Conservation (phyloP, 805 yeast species). For the Hanseniaspora lachancei region DNA sequence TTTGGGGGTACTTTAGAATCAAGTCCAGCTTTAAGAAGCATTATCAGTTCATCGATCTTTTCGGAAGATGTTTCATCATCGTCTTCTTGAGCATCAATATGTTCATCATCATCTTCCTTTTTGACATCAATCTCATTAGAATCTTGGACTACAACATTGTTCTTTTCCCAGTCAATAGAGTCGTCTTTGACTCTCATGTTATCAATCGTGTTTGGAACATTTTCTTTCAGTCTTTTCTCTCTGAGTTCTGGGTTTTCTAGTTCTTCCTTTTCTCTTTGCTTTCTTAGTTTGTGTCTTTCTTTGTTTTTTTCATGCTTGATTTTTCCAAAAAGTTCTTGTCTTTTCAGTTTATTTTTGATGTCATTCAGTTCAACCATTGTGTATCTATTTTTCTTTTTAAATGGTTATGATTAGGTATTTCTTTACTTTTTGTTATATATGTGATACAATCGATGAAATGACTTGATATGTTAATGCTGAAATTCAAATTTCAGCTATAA, state of each 20-base stretch:
- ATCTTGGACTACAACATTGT: slow-evolving; percentile 22
- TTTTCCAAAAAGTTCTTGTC: slow-evolving; percentile 66
- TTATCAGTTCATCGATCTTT: slow-evolving; percentile 25
- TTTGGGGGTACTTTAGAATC: slow-evolving; percentile 65
- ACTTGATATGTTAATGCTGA: background rate
- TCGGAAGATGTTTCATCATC: background rate
- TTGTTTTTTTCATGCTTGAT: slow-evolving; percentile 64
- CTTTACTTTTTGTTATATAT: too few species aligned
- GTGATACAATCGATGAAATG: too few species aligned
- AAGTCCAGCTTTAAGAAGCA: slow-evolving; percentile 25
- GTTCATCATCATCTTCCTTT: slow-evolving; percentile 9
- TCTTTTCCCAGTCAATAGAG: slow-evolving; percentile 38
- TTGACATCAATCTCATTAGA: slow-evolving; percentile 20
- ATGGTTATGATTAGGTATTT: too few species aligned
- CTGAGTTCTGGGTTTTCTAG: slow-evolving; percentile 67
- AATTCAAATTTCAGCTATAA: background rate
- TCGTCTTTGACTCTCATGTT: slow-evolving; percentile 77
- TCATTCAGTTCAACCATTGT: slow-evolving; percentile 22
- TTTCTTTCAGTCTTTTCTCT: slow-evolving; percentile 63
- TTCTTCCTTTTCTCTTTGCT: slow-evolving; percentile 80
- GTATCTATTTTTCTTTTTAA: background rate
- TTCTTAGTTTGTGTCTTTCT: slow-evolving; percentile 61
- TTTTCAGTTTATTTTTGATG: slow-evolving; percentile 63
- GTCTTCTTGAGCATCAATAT: slow-evolving; percentile 14
- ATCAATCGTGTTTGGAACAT: slow-evolving; percentile 74